Evolutionary conservation across 306 rosid species (phyloP), one percentile per base, ranked within the genome.

Genomic region (Astragalus membranaceus): DNA sequence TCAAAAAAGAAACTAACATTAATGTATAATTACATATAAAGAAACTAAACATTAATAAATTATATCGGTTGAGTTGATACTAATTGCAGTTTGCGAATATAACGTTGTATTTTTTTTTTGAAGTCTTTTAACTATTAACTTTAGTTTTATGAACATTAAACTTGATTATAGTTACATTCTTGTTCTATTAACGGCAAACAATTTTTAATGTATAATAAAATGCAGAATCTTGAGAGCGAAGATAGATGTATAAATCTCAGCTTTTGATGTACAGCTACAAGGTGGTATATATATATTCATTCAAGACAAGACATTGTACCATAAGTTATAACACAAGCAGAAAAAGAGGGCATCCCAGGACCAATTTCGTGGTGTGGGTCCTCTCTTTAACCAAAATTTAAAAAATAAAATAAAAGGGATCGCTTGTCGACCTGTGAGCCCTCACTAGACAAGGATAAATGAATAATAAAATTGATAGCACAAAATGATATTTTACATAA

Each of bases 401-500:
- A 62, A 64, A 47, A 49, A 20, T 44, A 30, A 37, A 8, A 60
- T 4, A 73, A 78, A 77, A 74, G 42, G 58, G 69, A 67, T 42
- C 67, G 48, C 58, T 66, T 66, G 71, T n/a, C 52, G 41, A 49
- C 73, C 67, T 47, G 17, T 52, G 74, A 56, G 67, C 79, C 79
- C 84, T 79, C 80, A 33, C 74, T 53, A 64, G 53, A 74, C 42
- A 51, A 66, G 80, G 76, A 58, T 64, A 76, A 39, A 74, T 72
- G 80, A 85, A 79, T 69, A 81, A 75, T 69, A 58, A 64, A 78
- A 83, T 83, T 77, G 75, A 64, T 64, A 39, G 82, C 73, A 70
- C 81, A 78, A 78, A 67, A 76, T 10, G 70, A 79, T 64, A 84
- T 69, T 82, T 77, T 79, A 82, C 85, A 79, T 69, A 67, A 65